These are phyloP conservation scores for Agaricus subrufescens DNA, from an alignment of 768 basidiomycete species.

Conservation along the genomic window DNA sequence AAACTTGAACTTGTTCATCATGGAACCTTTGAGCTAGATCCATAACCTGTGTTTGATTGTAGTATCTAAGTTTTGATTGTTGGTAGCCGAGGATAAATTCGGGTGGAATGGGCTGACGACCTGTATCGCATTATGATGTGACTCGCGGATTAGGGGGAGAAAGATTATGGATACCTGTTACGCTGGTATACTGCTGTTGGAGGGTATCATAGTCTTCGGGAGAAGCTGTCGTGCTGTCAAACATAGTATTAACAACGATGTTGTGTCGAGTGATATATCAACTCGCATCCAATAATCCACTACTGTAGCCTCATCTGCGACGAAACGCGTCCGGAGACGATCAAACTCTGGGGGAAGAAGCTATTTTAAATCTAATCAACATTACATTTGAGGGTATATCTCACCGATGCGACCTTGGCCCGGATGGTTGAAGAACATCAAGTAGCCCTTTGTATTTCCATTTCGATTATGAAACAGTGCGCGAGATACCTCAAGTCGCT, in stretches of 20 bases:
- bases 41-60: conserved; percentile 28
- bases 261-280: no score
- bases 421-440: conserved; percentile 32
- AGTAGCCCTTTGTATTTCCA: conserved; percentile 21
- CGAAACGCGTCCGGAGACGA: conserved; percentile 26
- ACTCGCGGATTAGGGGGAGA: not conserved
- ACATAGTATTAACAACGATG: not conserved
- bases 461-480: not conserved
- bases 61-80: conserved; percentile 33
- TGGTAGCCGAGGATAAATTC: conserved; percentile 31
- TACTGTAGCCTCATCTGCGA: conserved; percentile 25
- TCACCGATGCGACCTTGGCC: conserved; percentile 29
- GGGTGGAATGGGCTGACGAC: conserved; percentile 31
- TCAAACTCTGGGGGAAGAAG: conserved; percentile 23
- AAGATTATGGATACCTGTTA: conserved; percentile 22
- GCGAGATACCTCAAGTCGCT: not conserved
- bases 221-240: conserved; percentile 25
- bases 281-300: conserved; percentile 32
- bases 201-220: conserved; percentile 31
- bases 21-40: conserved; percentile 31
- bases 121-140: conserved; percentile 10
- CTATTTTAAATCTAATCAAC: not conserved
- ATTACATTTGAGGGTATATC: not conserved
- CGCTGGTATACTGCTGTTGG: conserved; percentile 29
- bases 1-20: conserved; percentile 30